Base-by-base conservation (phyloP, 2,329 filamentous ascomycete genomes). In the Pyrenochaeta sp. region DNA sequence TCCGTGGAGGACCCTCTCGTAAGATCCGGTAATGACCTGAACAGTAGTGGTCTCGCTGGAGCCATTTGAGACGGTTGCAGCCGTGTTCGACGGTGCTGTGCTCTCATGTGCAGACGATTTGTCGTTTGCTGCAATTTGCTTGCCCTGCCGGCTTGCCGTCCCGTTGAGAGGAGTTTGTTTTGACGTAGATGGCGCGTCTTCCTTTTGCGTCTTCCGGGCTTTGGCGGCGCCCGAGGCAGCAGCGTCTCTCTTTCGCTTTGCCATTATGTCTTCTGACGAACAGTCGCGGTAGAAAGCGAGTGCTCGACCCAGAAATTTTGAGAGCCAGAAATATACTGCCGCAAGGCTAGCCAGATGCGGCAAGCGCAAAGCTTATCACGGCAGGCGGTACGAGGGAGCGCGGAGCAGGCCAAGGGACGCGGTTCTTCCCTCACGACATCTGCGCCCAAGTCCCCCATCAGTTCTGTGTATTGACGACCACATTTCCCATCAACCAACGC, bases 1-100 rank as follows among this genome's bases (percentile, higher is more conserved):
- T 48, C 94, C 94, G 71, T 99, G 94, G 14, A 99, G 81, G 35
- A 95, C 85, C 53, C 91, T 84, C 68, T 99, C 94, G 74, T 99
- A 99, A 39, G 92, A 96, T 34, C 94, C 94, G 6, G 90, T 87
- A 48, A 97, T 81, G 55, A 99, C 87, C 72, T 97, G 94, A 46
- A 97, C 79, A n/a, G 87, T 66, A 7, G 57, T 58, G 7, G 47
- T 54, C 4, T 54, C 55, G 2, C 40, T 13, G 4, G 41, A 22
- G 13, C 32, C 30, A 20, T 35, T 36, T 42, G 30, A 41, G 13
- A 49, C 45, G 37, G 38, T 41, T 35, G 44, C 11, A 35, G 36
- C 20, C 18, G 52, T 31, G 3, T 32, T 30, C 36, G 35, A 40
- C 34, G 42, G 39, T 45, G 47, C 32, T 45, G 53, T 48, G 56